Evolutionary conservation across 257 asterid species (phyloP).

Genomic region (Haberlea rhodopensis): DNA sequence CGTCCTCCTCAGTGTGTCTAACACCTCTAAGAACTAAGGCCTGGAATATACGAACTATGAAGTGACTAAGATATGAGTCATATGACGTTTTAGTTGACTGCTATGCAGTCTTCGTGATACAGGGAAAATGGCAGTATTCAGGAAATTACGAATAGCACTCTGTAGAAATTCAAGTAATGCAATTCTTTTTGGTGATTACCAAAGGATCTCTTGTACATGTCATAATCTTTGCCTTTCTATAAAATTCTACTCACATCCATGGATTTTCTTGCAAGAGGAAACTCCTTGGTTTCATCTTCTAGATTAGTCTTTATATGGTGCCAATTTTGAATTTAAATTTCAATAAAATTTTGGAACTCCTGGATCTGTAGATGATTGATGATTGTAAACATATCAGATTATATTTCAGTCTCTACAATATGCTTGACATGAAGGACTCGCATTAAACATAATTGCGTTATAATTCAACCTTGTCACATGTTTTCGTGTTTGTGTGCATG

Average conservation of each 20-base stretch:
- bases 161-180: background rate
- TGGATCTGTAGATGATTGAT: background rate
- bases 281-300: background rate
- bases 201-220: background rate
- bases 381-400: too few relatives aligned
- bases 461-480: background rate
- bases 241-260: background rate
- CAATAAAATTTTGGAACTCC: background rate
- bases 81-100: too few relatives aligned
- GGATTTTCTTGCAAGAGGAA: background rate
- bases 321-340: background rate
- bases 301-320: background rate
- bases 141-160: background rate
- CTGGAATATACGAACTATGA: too few relatives aligned
- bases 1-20: too few relatives aligned
- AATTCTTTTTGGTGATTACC: background rate
- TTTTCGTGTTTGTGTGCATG: background rate
- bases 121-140: too few relatives aligned
- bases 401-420: background rate
- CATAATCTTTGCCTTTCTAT: too few relatives aligned
- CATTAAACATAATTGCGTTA: background rate
- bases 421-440: background rate
- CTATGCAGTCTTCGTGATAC: too few relatives aligned
- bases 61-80: too few relatives aligned
- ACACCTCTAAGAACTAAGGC: too few relatives aligned